phyloP scores from a whole-genome alignment of 257 asterid genomes.

The Paulownia fortunei region DNA sequence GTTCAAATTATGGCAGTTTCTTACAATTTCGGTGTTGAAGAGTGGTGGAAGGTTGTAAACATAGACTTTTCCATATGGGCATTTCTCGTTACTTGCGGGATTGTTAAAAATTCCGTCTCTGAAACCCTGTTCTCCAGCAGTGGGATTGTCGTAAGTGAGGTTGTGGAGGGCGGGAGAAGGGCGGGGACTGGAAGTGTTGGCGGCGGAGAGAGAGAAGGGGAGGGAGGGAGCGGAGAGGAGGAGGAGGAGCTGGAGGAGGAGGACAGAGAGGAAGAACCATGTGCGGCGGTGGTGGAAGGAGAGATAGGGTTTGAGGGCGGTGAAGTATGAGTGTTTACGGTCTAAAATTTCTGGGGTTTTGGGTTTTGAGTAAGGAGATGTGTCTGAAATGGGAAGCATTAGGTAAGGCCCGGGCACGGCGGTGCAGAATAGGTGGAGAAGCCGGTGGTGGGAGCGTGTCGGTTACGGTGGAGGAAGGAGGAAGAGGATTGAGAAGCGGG shows the following conservation, averaged over 20 bases:
- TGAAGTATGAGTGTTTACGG: slow-evolving; percentile 40
- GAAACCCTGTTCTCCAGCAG: neutral
- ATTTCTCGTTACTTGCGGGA: slow-evolving; percentile 3
- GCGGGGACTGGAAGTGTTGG: slow-evolving; percentile 11
- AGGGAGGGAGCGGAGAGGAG: slow-evolving; percentile 49
- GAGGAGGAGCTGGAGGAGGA: slow-evolving; percentile 61
- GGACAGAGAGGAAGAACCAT: slow-evolving; percentile 57
- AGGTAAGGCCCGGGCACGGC: neutral
- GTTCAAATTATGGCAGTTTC: slow-evolving; percentile 55
- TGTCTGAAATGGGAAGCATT: slow-evolving; percentile 50
- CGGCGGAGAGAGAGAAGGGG: slow-evolving; percentile 40
- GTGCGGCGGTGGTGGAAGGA: slow-evolving; percentile 59
- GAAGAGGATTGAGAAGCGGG: neutral
- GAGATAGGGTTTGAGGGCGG: slow-evolving; percentile 49
- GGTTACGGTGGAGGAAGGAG: neutral
- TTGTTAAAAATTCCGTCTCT: neutral
- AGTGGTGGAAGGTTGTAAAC: slow-evolving; percentile 57
- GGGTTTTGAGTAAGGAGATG: slow-evolving; percentile 42
- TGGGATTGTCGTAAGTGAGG: neutral
- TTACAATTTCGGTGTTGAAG: slow-evolving; percentile 54
- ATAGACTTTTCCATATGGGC: slow-evolving; percentile 61
- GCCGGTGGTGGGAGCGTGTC: neutral
- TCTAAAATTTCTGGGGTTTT: slow-evolving; percentile 35
- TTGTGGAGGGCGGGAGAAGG: slow-evolving; percentile 21
- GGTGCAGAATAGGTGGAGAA: slow-evolving; percentile 13